These are phyloP conservation scores for Torrubiella hemipterigena DNA, from an alignment of 2,329 filamentous ascomycete genomes.

Conservation along the genomic window DNA sequence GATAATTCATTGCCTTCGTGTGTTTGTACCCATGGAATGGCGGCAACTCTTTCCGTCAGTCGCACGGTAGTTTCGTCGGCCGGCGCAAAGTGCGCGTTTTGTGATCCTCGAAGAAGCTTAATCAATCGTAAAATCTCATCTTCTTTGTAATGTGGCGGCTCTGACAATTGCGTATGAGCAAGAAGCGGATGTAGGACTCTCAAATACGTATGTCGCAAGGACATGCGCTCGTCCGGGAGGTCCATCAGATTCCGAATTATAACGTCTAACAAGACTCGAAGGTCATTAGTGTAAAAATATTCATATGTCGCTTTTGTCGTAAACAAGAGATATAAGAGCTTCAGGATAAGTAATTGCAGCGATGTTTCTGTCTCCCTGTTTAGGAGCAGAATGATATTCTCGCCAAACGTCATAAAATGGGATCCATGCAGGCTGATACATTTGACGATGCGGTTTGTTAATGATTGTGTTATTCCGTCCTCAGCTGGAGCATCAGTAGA, in stretches of 20 bases:
- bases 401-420: conserved; percentile 85
- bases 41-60: conserved; percentile 62
- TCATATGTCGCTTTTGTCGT: conserved; percentile 86
- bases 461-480: conserved; percentile 27
- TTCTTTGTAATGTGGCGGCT: conserved; percentile 83
- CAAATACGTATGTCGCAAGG: conserved; percentile 84
- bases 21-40: conserved; percentile 54
- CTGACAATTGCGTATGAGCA: conserved; percentile 78
- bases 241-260: conserved; percentile 96
- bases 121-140: conserved; percentile 73
- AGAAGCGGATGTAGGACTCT: conserved; percentile 84
- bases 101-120: conserved; percentile 51
- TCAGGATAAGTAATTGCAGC: conserved; percentile 89
- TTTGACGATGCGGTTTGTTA: conserved; percentile 93
- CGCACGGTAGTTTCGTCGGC: conserved; percentile 70
- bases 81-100: conserved; percentile 65
- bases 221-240: conserved; percentile 67
- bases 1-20: conserved; percentile 20
- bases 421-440: conserved; percentile 70
- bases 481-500: conserved; percentile 37
- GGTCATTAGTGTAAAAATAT: conserved; percentile 97
- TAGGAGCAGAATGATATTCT: conserved; percentile 89
- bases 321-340: conserved; percentile 89
- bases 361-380: conserved; percentile 94
- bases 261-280: conserved; percentile 87